Conservation (phyloP, 768 basidiomycete species). For the Amanita thiersii region DNA sequence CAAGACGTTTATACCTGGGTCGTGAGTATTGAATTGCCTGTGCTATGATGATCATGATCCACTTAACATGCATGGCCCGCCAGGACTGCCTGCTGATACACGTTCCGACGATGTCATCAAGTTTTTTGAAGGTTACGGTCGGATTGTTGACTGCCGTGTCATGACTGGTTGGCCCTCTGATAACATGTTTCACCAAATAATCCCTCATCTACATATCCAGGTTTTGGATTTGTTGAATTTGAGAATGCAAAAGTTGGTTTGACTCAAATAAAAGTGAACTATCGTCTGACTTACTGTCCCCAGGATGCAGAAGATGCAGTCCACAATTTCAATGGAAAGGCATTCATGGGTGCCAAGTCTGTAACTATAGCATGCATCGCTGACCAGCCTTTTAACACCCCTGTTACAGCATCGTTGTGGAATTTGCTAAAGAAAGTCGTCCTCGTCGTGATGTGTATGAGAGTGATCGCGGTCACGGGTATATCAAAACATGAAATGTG, state of each 20-base stretch:
- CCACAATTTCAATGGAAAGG: conserved; percentile 77
- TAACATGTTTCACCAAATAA: too few species aligned
- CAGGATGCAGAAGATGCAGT: conserved; percentile 96
- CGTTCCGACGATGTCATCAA: conserved; percentile 80
- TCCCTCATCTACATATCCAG: conserved; percentile 25
- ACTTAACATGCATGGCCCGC: conserved; percentile 1
- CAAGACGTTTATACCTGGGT: conserved; percentile 80
- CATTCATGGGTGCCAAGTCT: conserved; percentile 84
- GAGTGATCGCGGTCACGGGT: conserved; percentile 49
- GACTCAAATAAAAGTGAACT: neutral
- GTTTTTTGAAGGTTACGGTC: conserved; percentile 87
- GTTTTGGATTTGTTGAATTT: conserved; percentile 97
- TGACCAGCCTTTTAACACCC: neutral
- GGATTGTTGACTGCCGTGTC: conserved; percentile 84
- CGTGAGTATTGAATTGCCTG: conserved; percentile 35
- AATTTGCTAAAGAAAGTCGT: conserved; percentile 91
- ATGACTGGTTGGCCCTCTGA: conserved; percentile 72
- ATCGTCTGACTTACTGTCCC: conserved; percentile 10
- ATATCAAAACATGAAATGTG: conserved; percentile 14
- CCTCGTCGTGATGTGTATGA: conserved; percentile 76
- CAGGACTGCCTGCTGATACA: conserved; percentile 78
- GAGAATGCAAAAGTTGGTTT: conserved; percentile 65
- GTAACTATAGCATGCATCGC: conserved; percentile 12
- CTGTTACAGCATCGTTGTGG: conserved; percentile 75
- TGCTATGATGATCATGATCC: conserved; percentile 2